A percentile compares a stretch with the other conserved stretches of the same genome.
These are phyloP conservation scores for Inonotus hispidus DNA, from an alignment of 1,284 basidiomycete species.

Conservation along the genomic window DNA sequence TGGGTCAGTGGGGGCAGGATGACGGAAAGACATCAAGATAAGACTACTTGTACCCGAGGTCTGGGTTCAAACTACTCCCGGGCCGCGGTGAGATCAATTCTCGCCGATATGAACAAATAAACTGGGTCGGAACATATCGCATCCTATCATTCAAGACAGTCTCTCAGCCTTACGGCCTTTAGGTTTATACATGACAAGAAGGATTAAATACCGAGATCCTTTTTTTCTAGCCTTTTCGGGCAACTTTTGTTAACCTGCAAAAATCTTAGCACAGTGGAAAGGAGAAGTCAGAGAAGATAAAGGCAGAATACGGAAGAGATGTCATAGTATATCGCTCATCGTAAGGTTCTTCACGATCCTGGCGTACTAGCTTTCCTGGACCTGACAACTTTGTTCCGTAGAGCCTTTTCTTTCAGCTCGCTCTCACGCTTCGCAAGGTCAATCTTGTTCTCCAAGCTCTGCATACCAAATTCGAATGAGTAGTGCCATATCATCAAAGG, in stretches of 20 bases:
- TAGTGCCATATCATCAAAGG: neutral
- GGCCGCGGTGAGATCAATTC: neutral
- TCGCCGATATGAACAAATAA: neutral
- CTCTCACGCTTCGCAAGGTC: conserved; percentile 62
- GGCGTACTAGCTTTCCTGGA: conserved; percentile 46
- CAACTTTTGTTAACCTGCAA: neutral
- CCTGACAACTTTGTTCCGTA: conserved; percentile 74
- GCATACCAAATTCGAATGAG: conserved; percentile 19
- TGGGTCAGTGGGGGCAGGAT: neutral
- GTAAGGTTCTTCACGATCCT: conserved; percentile 1
- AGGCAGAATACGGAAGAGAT: neutral
- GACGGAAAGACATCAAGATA: neutral
- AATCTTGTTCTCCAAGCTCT: conserved; percentile 18
- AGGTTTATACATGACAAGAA: conserved; percentile 3
- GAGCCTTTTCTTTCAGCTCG: conserved; percentile 71
- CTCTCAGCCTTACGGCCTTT: neutral
- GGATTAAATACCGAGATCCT: neutral
- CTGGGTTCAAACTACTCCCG: neutral
- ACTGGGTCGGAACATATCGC: neutral
- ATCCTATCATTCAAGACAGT: neutral
- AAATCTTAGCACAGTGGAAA: neutral
- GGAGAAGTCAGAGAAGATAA: neutral
- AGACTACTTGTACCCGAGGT: neutral
- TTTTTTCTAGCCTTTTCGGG: neutral
- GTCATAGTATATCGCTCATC: conserved; percentile 4